Conservation (phyloP, 2,329 filamentous ascomycete species). For the Hypoxylon sp. region DNA sequence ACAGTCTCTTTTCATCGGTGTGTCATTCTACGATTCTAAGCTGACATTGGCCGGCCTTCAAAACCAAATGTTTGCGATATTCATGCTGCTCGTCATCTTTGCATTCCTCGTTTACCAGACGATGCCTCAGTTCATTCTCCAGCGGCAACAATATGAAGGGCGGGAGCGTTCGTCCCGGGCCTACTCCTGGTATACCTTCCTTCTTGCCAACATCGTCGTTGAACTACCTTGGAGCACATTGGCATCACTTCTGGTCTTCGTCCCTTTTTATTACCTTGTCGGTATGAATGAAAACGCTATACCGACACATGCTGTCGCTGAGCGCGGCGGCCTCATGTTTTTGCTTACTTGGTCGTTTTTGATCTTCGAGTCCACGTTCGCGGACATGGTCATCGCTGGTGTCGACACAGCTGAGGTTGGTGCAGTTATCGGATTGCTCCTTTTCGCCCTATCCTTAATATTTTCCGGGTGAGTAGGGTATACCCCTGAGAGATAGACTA, state of each 20-base stretch:
- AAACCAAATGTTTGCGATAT: constrained; percentile 80
- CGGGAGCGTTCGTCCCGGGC: constrained; percentile 81
- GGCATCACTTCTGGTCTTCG: constrained; percentile 66
- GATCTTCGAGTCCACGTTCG: constrained; percentile 79
- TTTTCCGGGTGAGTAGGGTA: constrained; percentile 62
- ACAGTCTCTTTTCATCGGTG: constrained; percentile 76
- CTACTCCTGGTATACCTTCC: constrained; percentile 82
- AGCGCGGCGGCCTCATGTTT: constrained; percentile 75
- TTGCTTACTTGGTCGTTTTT: constrained; percentile 76
- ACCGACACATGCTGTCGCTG: constrained; percentile 58
- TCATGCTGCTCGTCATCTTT: constrained; percentile 83
- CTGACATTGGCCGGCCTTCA: constrained; percentile 75
- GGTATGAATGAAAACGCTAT: constrained; percentile 58
- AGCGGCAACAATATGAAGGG: constrained; percentile 82
- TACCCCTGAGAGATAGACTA: not conserved
- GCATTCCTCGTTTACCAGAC: constrained; percentile 78
- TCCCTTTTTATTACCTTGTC: constrained; percentile 40
- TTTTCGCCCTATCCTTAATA: constrained; percentile 72
- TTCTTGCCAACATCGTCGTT: constrained; percentile 78
- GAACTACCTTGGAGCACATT: constrained; percentile 80
- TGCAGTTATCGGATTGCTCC: constrained; percentile 72
- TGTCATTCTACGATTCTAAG: constrained; percentile 73
- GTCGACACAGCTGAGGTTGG: constrained; percentile 77
- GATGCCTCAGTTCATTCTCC: constrained; percentile 82
- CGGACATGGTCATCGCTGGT: constrained; percentile 80